phyloP scores from a whole-genome alignment of 2,329 filamentous ascomycete species.

The Stromatinia cepivora region DNA sequence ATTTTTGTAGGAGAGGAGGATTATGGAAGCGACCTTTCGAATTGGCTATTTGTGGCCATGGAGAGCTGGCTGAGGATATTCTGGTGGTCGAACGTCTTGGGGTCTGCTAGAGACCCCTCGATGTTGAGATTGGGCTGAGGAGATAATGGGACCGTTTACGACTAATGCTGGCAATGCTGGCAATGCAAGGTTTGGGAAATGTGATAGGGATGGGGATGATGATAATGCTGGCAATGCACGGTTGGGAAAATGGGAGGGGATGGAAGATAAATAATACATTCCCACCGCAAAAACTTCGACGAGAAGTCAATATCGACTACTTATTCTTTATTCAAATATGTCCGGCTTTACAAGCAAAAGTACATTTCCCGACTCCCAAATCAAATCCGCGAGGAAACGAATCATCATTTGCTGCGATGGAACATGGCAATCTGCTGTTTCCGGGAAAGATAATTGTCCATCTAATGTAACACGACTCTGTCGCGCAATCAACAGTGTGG shows the following conservation, averaged over 20 bases:
- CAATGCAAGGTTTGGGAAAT: background rate
- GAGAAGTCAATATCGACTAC: background rate
- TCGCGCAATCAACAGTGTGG: conserved; percentile 15
- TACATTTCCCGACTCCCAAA: background rate
- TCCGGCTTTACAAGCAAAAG: background rate
- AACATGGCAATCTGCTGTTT: conserved; percentile 19
- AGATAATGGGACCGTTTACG: too few species aligned
- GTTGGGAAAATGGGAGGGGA: background rate
- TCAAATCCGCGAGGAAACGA: background rate
- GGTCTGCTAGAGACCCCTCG: too few species aligned
- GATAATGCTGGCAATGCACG: too few species aligned
- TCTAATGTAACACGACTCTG: conserved; percentile 14
- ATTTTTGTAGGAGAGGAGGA: background rate
- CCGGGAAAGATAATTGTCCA: conserved; percentile 5
- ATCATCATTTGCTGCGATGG: conserved; percentile 19
- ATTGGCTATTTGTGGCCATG: background rate
- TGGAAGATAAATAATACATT: background rate
- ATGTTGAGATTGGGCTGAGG: too few species aligned
- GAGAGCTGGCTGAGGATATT: background rate
- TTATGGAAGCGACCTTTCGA: background rate
- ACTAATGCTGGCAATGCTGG: too few species aligned
- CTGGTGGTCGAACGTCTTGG: too few species aligned
- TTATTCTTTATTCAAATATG: background rate
- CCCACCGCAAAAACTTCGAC: background rate
- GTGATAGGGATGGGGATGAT: too few species aligned